A percentile compares a stretch with the other conserved stretches of the same genome.
These are phyloP conservation scores for Gossypium davidsonii DNA, from an alignment of 441 rosid genomes.

Conservation along the genomic window DNA sequence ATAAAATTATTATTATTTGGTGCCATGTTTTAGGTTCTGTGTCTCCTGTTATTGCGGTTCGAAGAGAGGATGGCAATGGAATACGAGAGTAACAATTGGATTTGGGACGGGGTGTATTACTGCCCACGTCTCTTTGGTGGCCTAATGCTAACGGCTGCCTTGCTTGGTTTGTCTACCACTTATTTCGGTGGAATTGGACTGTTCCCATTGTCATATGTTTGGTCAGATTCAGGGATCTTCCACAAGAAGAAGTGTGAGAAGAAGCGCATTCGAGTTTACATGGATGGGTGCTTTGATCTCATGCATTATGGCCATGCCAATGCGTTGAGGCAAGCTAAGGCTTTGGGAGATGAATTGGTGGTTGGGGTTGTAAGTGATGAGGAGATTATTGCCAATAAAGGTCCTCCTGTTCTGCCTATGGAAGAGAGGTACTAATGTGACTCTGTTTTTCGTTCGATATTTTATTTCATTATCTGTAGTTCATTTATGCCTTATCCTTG, in stretches of 20 bases:
- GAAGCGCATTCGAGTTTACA: slow-evolving; percentile 75
- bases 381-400: slow-evolving; percentile 88
- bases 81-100: slow-evolving; percentile 45
- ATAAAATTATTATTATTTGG: not conserved
- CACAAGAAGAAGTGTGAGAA: slow-evolving; percentile 37
- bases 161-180: slow-evolving; percentile 58
- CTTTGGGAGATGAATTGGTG: slow-evolving; percentile 82
- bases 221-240: slow-evolving; percentile 40
- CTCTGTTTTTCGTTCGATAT: not conserved
- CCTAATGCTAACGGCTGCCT: slow-evolving; percentile 52
- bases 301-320: slow-evolving; percentile 98
- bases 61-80: slow-evolving; percentile 30
- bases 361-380: slow-evolving; percentile 90
- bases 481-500: not conserved
- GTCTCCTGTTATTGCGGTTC: slow-evolving; percentile 26
- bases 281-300: slow-evolving; percentile 98
- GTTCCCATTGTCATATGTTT: slow-evolving; percentile 30
- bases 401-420: slow-evolving; percentile 87
- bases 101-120: slow-evolving; percentile 56
- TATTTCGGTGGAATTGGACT: slow-evolving; percentile 57
- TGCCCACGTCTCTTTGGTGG: slow-evolving; percentile 62
- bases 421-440: slow-evolving; percentile 55
- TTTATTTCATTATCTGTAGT: slow-evolving; percentile 2
- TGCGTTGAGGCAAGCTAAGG: slow-evolving; percentile 87
- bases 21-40: slow-evolving; percentile 21